phyloP scores from a whole-genome alignment of 1,139 yeast genomes.

The Sugiyamaella castrensis region DNA sequence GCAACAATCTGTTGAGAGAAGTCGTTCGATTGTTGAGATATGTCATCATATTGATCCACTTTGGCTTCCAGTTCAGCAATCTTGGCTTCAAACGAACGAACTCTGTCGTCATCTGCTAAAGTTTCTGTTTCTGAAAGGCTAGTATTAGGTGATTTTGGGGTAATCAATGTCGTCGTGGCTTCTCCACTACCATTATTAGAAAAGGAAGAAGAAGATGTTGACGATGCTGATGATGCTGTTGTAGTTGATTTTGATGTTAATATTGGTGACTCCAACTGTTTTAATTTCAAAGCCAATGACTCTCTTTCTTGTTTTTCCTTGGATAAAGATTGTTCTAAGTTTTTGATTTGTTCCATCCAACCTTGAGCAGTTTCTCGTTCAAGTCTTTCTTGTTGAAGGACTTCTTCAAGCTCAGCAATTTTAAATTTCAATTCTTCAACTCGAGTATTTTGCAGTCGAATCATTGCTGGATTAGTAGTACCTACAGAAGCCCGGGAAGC shows the following conservation, averaged over 20 bases:
- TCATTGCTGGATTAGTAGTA: slow-evolving; percentile 9
- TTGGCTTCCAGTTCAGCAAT: slow-evolving; percentile 25
- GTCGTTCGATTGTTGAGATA: not conserved
- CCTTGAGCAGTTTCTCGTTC: slow-evolving; percentile 29
- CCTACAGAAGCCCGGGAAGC: slow-evolving; percentile 17
- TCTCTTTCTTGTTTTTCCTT: slow-evolving; percentile 27
- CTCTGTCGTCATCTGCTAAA: slow-evolving; percentile 15
- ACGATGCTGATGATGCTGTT: not conserved
- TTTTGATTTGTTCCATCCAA: slow-evolving; percentile 27
- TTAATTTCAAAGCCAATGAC: slow-evolving; percentile 18
- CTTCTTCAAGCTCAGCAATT: slow-evolving; percentile 34
- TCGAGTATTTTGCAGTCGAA: slow-evolving; percentile 17
- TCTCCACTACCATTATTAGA: not conserved
- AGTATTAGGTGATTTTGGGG: slow-evolving; percentile 12
- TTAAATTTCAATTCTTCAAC: slow-evolving; percentile 34
- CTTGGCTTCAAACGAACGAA: slow-evolving; percentile 19
- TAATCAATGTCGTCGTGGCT: not conserved
- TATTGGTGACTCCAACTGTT: not conserved
- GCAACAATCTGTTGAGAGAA: slow-evolving; percentile 17
- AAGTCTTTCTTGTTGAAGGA: slow-evolving; percentile 29
- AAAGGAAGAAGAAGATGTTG: not conserved
- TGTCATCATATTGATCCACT: slow-evolving; percentile 9
- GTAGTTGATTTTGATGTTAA: not conserved
- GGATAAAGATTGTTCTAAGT: slow-evolving; percentile 27
- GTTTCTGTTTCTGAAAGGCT: slow-evolving; percentile 19